Base-by-base conservation (phyloP, 495 filamentous ascomycete species). In the Friedmanniomyces simplex region DNA sequence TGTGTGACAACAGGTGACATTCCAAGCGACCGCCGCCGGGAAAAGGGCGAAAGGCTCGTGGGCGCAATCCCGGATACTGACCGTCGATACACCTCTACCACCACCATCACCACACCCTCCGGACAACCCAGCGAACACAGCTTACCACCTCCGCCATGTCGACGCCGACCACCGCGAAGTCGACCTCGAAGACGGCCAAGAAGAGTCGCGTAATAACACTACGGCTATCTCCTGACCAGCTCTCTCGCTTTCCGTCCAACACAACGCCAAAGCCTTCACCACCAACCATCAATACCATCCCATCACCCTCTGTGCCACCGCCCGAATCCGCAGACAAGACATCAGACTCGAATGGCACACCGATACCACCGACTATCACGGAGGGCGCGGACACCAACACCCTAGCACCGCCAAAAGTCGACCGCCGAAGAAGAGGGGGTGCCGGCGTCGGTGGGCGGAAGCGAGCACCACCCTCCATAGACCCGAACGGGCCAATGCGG, bases 371-470 rank as follows among this genome's bases (percentile, higher is more conserved):
- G 71, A 73, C 78, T 61, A 73, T 73, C 49, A 34, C 56, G 21
- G 59, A 47, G 0, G 37, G 43, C 54, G 75, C 79, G 39, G 73
- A 80, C 58, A 68, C 72, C 50, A 71, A 71, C 57, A 72, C 76
- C 73, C 73, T 61, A 77, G 73, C 59, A 75, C 72, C 57, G 70
- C 73, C 50, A 74, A 80, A 43, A 74, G 76, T 36, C 65, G 72
- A 41, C 77, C 84, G 73, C 81, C 87, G 77, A 73, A 86, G 86
- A 69, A 72, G 85, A 68, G 74, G 73, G 39, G 67, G 70, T 54
- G 74, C 76, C 20, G 78, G 82, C 63, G 78, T 74, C 37, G 74
- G 74, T 43, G 80, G 86, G 60, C 69, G 76, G 8, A 63, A 74
- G 14, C 74, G 82, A 25, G 89, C 87, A 72, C 77, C 82, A 36